Evolutionary conservation across 495 filamentous ascomycete genomes (phyloP).

Genomic region (Penicillium malachiteum): DNA sequence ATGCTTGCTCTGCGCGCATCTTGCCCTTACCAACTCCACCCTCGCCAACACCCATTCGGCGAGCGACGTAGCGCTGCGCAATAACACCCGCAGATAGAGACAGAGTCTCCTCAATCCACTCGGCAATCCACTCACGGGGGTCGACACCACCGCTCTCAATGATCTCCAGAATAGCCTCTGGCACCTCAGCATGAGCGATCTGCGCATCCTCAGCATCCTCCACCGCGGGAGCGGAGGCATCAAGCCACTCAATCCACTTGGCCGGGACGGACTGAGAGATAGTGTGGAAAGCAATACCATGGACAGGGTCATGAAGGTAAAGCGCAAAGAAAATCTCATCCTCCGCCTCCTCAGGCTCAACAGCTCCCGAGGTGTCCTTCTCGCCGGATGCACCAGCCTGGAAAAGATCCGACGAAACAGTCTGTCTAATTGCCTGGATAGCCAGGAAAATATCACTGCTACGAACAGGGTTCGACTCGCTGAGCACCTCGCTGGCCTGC

Average conservation of each 20-base stretch:
- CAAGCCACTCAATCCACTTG: constrained; percentile 89
- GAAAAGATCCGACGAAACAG: constrained; percentile 65
- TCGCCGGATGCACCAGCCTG: constrained; percentile 53
- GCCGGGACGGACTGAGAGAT: constrained; percentile 81
- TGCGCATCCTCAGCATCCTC: constrained; percentile 39
- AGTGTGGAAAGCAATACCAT: constrained; percentile 82
- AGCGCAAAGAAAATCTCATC: constrained; percentile 78
- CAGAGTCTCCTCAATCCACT: constrained; percentile 95
- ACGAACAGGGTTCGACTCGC: constrained; percentile 83
- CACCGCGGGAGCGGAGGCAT: constrained; percentile 61
- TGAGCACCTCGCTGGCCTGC: constrained; percentile 68
- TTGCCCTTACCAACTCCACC: constrained; percentile 65
- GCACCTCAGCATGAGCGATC: constrained; percentile 52
- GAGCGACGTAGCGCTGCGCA: constrained; percentile 94
- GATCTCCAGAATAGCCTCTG: constrained; percentile 84
- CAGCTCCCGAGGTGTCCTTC: constrained; percentile 52
- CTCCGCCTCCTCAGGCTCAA: constrained; percentile 51
- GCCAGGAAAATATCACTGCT: constrained; percentile 93
- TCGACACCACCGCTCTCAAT: constrained; percentile 87
- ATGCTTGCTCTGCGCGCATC: constrained; percentile 75
- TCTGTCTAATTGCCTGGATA: constrained; percentile 78
- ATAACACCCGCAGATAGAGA: constrained; percentile 76
- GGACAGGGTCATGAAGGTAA: constrained; percentile 89
- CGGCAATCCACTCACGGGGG: constrained; percentile 92
- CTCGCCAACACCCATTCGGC: constrained; percentile 93